Evolutionary conservation across 495 filamentous ascomycete species (phyloP).

Genomic region (Diplogelasinospora grovesii): DNA sequence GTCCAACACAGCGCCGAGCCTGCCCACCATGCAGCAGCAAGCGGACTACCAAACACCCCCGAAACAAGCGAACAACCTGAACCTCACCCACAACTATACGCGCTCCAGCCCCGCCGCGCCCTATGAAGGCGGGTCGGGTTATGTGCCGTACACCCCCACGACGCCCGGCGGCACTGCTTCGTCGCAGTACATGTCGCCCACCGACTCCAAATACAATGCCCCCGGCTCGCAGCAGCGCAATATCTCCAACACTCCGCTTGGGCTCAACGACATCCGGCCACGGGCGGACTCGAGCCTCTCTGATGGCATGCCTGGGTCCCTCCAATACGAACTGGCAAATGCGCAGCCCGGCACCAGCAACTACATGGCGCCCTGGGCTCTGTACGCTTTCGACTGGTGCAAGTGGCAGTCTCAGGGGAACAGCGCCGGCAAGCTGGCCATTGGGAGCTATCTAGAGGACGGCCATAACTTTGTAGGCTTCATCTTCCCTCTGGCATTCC

Average conservation of each 20-base stretch:
- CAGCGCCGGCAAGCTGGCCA: conserved; percentile 81
- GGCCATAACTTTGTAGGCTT: conserved; percentile 89
- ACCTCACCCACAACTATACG: conserved; percentile 63
- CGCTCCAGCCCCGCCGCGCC: conserved; percentile 70
- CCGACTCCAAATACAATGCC: conserved; percentile 56
- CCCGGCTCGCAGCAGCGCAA: conserved; percentile 68
- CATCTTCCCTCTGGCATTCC: conserved; percentile 14
- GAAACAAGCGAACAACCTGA: conserved; percentile 56
- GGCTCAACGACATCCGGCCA: conserved; percentile 82
- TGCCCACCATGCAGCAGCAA: conserved; percentile 68
- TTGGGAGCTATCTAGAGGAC: conserved; percentile 95
- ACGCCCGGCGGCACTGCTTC: conserved; percentile 45
- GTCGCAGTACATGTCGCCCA: conserved; percentile 62
- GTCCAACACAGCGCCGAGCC: conserved; percentile 61
- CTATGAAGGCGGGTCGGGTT: conserved; percentile 49
- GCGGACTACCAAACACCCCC: conserved; percentile 59
- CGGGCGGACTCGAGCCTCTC: conserved; percentile 66
- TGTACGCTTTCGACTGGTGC: conserved; percentile 98
- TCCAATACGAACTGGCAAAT: conserved; percentile 48
- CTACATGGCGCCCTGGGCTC: conserved; percentile 89
- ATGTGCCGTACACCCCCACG: conserved; percentile 60
- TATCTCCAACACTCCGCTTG: conserved; percentile 76
- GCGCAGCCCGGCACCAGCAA: conserved; percentile 57
- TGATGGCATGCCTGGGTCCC: conserved; percentile 52
- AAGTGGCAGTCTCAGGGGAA: conserved; percentile 85